phyloP scores from a whole-genome alignment of 345 rosid species.

The Crucihimalaya himalaica region DNA sequence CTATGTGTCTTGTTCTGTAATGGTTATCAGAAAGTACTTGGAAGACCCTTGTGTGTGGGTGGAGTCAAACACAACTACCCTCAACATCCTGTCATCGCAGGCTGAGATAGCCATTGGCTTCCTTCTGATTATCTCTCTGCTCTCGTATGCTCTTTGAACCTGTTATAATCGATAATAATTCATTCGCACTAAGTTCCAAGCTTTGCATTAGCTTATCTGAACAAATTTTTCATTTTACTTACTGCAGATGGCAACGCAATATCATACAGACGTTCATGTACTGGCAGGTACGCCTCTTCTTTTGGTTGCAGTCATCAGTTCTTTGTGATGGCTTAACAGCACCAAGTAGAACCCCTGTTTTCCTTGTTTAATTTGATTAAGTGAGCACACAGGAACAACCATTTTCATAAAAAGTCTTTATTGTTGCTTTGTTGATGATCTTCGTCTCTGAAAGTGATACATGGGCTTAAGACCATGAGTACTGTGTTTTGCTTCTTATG shows the following conservation, averaged over 20 bases:
- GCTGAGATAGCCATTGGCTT: conserved; percentile 93
- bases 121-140: conserved; percentile 69
- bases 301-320: background rate
- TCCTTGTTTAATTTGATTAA: background rate
- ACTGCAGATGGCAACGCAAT: conserved; percentile 95
- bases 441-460: background rate
- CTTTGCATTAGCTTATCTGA: conserved; percentile 10
- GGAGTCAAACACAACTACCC: conserved; percentile 84
- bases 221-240: background rate
- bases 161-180: background rate
- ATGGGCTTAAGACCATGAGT: conserved; percentile 3
- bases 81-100: conserved; percentile 83
- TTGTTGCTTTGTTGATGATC: background rate
- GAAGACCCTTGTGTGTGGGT: conserved; percentile 98
- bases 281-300: conserved; percentile 75
- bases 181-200: background rate
- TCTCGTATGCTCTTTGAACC: conserved; percentile 59
- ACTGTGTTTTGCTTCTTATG: background rate
- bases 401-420: background rate
- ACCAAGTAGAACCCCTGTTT: conserved; percentile 2
- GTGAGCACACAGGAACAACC: conserved; percentile 7
- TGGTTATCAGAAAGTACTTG: conserved; percentile 71
- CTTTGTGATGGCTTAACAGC: background rate
- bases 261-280: conserved; percentile 96
- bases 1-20: conserved; percentile 23